Evolutionary conservation across 2,329 filamentous ascomycete genomes (phyloP), one percentile per base, ranked within the genome.

Genomic region (Alternaria triticimaculans): DNA sequence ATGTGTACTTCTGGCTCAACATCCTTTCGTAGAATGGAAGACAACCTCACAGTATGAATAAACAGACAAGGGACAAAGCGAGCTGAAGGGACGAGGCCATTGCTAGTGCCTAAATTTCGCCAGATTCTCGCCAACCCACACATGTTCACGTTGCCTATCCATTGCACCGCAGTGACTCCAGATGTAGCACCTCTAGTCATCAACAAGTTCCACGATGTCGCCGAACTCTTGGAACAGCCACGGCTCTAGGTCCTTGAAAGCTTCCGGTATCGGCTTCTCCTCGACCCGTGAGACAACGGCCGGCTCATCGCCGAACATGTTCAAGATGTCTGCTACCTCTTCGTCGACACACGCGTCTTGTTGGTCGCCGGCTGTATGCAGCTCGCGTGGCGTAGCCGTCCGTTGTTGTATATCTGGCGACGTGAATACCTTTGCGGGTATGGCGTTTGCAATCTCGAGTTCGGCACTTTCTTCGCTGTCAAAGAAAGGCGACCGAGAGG

Each of bases 201-300:
- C 73, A 33, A 76, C 65, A 37, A 82, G 71, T 59, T 82, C 79
- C 21, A 82, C 73, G n/a, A 78, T 74, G 55, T 79, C 76, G 11
- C 80, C 81, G 55, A 80, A 81, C 62, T 82, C 79, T 28, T 72
- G 62, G 15, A 78, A 72, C 6, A 82, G 63, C 79, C 80, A 82
- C 2, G 74, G 72, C 46, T 81, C 76, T 2, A 82, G 66, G 50
- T 74, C 78, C 50, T 78, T 72, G 60, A 72, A 78, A 14, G 57
- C 70, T 2, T 76, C 71, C 0, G 70, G 72, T 18, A 71, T 54
- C 3, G 62, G 37, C 30, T 66, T 50, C 5, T 64, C 6, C 23
- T 64, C 14, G 26, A 21, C 20, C 10, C 65, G 23, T 21, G 20
- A 33, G 37, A 51, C 45, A 11, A 33, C 48, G 4, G 14, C 14